Base-by-base conservation (phyloP, 139 green algal species). In the Micromonas commoda region DNA sequence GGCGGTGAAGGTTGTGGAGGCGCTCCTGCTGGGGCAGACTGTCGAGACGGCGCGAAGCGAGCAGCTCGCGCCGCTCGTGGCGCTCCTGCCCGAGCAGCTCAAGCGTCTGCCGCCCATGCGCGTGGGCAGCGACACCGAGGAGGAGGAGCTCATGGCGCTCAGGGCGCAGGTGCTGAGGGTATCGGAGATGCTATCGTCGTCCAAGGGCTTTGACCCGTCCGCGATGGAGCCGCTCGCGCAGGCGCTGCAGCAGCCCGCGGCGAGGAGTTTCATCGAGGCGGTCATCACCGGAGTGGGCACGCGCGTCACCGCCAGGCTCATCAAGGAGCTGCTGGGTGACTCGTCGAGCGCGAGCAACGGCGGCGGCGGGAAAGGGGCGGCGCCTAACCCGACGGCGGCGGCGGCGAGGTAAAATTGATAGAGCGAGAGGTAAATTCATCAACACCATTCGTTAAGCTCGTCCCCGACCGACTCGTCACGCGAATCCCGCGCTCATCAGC, bases 1-100 rank as follows among this genome's bases (percentile, higher is more conserved):
- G 29, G 61, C 72, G 33, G 28, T 78, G 19, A 52, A 54, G 21
- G 72, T 78, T 1, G 21, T 78, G 19, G 72, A 78, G 29, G 72
- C 72, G n/a, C 31, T 78, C 4, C 2, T 78, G 4, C 24, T 78
- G n/a, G 53, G 52, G 32, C 16, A 21, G 24, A 28, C 72, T 21
- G 38, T 70, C 20, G 57, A 68, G 16, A 24, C 21, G 3, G 53
- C 72, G 1, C 29, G 29, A 61, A 33, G 23, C n/a, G 52, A 54
- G 1, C 26, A 29, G 19, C 33, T 78, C 16, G 33, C 53, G 21
- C 54, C 54, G 16, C 26, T 78, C 21, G 53, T 78, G 1, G 24
- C 38, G 24, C 31, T 37, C 3, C 53, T 71, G 20, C 54, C 57
- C 21, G 72, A 13, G 29, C 72, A 68, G 26, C 21, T 69, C 0